phyloP scores from a whole-genome alignment of 2,329 filamentous ascomycete genomes.

The Leptosphaerulina australis region DNA sequence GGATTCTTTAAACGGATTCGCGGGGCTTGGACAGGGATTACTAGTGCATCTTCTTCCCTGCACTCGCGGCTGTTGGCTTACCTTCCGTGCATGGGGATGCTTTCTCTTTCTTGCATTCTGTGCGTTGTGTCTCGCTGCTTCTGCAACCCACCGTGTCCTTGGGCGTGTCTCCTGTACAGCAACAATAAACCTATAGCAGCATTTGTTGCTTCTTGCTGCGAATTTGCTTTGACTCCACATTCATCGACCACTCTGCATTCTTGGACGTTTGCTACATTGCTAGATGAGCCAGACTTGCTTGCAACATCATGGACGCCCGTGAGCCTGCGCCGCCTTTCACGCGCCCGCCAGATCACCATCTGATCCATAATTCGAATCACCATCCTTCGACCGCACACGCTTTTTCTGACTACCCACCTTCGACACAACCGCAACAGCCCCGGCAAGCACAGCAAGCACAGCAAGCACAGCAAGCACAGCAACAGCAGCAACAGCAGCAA shows the following conservation, averaged over 20 bases:
- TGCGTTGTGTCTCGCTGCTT: constrained; percentile 17
- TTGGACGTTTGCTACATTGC: constrained; percentile 3
- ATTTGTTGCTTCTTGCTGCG: background rate
- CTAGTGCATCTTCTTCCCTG: constrained; percentile 1
- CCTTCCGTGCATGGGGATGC: constrained; percentile 13
- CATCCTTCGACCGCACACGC: constrained; percentile 32
- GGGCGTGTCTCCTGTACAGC: constrained; percentile 8
- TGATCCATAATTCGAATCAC: constrained; percentile 65
- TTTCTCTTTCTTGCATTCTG: constrained; percentile 13
- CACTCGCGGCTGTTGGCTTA: constrained; percentile 17
- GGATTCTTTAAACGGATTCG: too few relatives aligned
- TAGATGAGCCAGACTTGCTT: constrained; percentile 22
- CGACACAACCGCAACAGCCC: constrained; percentile 36
- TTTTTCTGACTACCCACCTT: constrained; percentile 45
- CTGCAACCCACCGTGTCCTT: constrained; percentile 27
- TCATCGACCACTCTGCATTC: constrained; percentile 1
- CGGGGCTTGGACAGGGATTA: constrained; percentile 16
- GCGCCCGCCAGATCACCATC: constrained; percentile 48
- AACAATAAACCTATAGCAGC: background rate
- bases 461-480: constrained; percentile 4
- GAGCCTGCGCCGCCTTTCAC: constrained; percentile 47
- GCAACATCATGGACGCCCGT: constrained; percentile 46
- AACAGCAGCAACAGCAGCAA: constrained; percentile 48
- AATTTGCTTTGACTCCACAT: constrained; percentile 4
- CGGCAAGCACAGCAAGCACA: constrained; percentile 30